Base-by-base conservation (phyloP, 2,329 filamentous ascomycete species). In the Penicillium italicum region DNA sequence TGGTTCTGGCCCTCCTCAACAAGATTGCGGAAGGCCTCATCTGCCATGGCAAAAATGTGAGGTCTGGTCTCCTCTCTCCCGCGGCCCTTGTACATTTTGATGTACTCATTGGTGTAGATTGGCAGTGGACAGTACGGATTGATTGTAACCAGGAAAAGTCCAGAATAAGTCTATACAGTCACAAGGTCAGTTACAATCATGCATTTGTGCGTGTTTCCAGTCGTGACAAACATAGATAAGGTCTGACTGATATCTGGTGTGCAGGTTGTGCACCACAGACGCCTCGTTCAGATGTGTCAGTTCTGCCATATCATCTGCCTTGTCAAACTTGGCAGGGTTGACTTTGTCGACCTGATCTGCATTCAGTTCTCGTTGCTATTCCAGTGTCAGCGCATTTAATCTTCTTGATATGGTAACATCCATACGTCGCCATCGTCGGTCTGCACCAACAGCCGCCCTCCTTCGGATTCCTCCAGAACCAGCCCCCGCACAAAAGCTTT, bases 311-410 rank as follows among this genome's bases (percentile, higher is more conserved):
- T 99, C 95, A 77, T 95, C 91, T 62, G 93, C 93, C 76, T 97
- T 99, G 82, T 99, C 94, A 77, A 99, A 99, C 73, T 99, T 99
- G 69, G 93, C 93, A 44, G 94, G 94, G 76, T 99, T 99, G 79
- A 99, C 95, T 76, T 97, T 97, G 80, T 99, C 95, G 64, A 97
- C 91, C 66, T 86, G 88, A 66, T 97, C 92, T 49, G 84, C 77
- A 63, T 93, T 87, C 48, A 94, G 87, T 70, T 96, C 89, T 64
- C 91, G 87, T 85, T 96, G 91, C 86, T 94, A 56, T 46, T 53
- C 42, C 24, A 46, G 18, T 42, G 62, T 74, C 36, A 74, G 67
- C 50, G 7, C 22, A n/a, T 33, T 31, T 5, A 20, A 40, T 12
- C 33, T 18, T 14, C 45, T 43, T 24, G 11, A 16, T 18, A 22